A percentile compares a stretch with the other conserved stretches of the same genome.
Evolutionary conservation across 2,329 filamentous ascomycete species (phyloP).

Genomic region (Pseudocercospora musae): DNA sequence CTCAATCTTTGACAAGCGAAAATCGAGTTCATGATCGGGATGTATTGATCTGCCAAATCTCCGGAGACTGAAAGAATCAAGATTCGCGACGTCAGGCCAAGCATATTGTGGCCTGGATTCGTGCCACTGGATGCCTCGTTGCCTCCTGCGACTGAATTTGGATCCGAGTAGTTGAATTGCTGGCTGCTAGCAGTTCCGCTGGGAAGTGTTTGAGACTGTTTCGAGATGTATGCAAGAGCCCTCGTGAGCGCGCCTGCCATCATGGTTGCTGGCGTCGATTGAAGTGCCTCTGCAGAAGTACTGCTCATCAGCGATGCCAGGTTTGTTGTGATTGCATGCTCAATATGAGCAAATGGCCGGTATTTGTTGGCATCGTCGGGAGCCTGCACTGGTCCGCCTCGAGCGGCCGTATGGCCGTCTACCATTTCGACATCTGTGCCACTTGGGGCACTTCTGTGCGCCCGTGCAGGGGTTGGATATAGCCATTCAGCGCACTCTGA

Average conservation of each 20-base stretch:
- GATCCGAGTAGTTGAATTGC: constrained; percentile 58
- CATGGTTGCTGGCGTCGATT: constrained; percentile 72
- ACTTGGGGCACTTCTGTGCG: constrained; percentile 21
- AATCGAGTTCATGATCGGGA: constrained; percentile 96
- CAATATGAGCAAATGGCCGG: constrained; percentile 83
- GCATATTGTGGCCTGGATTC: constrained; percentile 34
- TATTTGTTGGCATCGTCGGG: constrained; percentile 75
- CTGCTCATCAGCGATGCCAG: constrained; percentile 68
- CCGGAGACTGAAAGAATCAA: constrained; percentile 87
- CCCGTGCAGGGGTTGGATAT: constrained; percentile 60
- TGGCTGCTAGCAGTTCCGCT: constrained; percentile 48
- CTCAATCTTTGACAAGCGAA: constrained; percentile 87
- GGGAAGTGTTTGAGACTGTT: constrained; percentile 54
- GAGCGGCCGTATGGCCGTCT: constrained; percentile 22
- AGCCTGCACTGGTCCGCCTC: constrained; percentile 28
- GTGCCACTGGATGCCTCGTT: constrained; percentile 47
- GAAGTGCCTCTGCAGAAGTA: constrained; percentile 64
- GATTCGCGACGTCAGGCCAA: constrained; percentile 72
- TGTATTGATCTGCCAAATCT: constrained; percentile 85
- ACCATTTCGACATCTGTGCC: constrained; percentile 29
- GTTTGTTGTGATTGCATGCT: constrained; percentile 72
- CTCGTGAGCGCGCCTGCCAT: constrained; percentile 88
- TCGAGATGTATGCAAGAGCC: constrained; percentile 87
- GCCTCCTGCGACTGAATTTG: constrained; percentile 46
- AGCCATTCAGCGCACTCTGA: constrained; percentile 83